Percentiles rank a stretch among this genome's conserved stretches.
Evolutionary conservation across 805 yeast species (phyloP).

Genomic region (Suhomyces xylopsoci): DNA sequence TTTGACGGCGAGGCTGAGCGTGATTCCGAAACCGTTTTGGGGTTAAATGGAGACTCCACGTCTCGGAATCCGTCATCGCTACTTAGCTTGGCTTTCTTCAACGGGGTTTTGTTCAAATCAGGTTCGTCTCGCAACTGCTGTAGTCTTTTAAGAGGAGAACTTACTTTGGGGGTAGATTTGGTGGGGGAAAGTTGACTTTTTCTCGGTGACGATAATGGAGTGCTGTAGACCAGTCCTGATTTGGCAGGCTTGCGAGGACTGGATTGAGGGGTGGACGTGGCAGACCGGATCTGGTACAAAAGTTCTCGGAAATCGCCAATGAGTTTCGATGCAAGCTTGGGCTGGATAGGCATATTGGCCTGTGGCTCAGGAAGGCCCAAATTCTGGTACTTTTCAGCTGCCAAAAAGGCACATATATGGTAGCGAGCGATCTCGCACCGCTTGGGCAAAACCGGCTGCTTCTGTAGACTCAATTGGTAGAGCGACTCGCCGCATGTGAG

Average conservation of each 20-base stretch:
- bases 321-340: constrained; percentile 38
- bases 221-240: not conserved
- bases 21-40: not conserved
- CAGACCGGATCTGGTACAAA: constrained; percentile 21
- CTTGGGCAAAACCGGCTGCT: constrained; percentile 46
- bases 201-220: not conserved
- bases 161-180: constrained; percentile 22
- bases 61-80: constrained; percentile 13
- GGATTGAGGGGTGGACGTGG: constrained; percentile 15
- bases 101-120: not conserved
- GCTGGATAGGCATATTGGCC: constrained; percentile 57
- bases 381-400: constrained; percentile 48
- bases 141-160: constrained; percentile 38
- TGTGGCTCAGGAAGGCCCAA: constrained; percentile 50
- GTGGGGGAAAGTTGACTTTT: constrained; percentile 6
- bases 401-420: constrained; percentile 65
- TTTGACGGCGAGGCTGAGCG: not conserved
- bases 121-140: constrained; percentile 22
- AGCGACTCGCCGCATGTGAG: constrained; percentile 41
- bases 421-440: constrained; percentile 62
- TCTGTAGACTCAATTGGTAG: constrained; percentile 51
- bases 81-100: constrained; percentile 2
- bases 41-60: constrained; percentile 27
- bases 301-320: constrained; percentile 46
- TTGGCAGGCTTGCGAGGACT: constrained; percentile 13